These are phyloP conservation scores for Neoscytalidium dimidiatum DNA, from an alignment of 2,329 filamentous ascomycete species.

Conservation along the genomic window DNA sequence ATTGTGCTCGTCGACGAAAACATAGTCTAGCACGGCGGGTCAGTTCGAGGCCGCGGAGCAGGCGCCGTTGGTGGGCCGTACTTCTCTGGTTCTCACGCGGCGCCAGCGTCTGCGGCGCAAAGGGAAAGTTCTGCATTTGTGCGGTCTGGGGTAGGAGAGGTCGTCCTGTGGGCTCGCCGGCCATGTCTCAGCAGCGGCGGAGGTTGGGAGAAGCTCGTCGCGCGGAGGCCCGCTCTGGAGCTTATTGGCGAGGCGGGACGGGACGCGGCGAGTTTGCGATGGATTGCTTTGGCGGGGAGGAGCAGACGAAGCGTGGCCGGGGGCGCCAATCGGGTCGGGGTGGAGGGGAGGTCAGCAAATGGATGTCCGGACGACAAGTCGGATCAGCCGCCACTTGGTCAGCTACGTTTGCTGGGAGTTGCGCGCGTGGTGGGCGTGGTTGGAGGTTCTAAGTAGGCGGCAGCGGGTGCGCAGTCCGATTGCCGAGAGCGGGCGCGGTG, in stretches of 20 bases:
- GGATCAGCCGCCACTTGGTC: slow-evolving; percentile 16
- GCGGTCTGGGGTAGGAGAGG: slow-evolving; percentile 67
- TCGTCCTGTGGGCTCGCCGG: slow-evolving; percentile 63
- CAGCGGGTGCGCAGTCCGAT: slow-evolving; percentile 19
- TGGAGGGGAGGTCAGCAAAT: slow-evolving; percentile 5
- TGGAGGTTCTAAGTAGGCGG: slow-evolving; percentile 19
- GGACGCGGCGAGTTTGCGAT: slow-evolving; percentile 18
- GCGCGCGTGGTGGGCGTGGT: slow-evolving; percentile 5
- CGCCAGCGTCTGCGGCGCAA: slow-evolving; percentile 66
- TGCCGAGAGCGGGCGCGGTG: slow-evolving; percentile 19
- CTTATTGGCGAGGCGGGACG: slow-evolving; percentile 15
- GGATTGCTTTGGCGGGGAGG: slow-evolving; percentile 17
- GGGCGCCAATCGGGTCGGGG: slow-evolving; percentile 16
- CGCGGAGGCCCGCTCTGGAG: slow-evolving; percentile 10
- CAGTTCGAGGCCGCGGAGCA: slow-evolving; percentile 15
- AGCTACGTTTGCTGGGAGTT: slow-evolving; percentile 5
- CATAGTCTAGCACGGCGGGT: slow-evolving; percentile 71
- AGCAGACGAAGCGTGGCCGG: slow-evolving; percentile 5
- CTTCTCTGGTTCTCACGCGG: slow-evolving; percentile 81
- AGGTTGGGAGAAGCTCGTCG: slow-evolving; percentile 19
- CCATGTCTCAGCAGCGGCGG: slow-evolving; percentile 49
- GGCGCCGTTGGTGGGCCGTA: slow-evolving; percentile 49
- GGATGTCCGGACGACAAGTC: background rate
- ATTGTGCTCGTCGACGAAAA: slow-evolving; percentile 98
- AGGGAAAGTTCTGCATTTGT: slow-evolving; percentile 75